These are phyloP conservation scores for Quercus rubra DNA, from an alignment of 306 rosid genomes.

Conservation along the genomic window DNA sequence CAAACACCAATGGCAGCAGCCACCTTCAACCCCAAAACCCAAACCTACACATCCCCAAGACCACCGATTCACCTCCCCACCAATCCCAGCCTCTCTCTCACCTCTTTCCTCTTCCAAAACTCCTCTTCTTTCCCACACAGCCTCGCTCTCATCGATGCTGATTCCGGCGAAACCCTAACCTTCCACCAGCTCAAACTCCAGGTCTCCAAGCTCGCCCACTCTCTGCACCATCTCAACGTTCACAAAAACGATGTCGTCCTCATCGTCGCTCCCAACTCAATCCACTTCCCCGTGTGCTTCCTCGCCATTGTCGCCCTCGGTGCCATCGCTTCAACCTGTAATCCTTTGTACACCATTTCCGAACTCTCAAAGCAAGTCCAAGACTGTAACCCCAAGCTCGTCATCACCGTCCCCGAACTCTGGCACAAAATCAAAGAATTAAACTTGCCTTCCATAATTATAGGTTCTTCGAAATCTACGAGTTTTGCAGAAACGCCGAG, in stretches of 20 bases:
- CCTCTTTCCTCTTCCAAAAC: conserved; percentile 48
- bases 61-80: conserved; percentile 39
- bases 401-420: conserved; percentile 33
- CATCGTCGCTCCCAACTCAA: conserved; percentile 27
- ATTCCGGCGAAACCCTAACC: conserved; percentile 30
- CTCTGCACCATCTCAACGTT: conserved; percentile 20
- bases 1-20: background rate
- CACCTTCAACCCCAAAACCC: background rate
- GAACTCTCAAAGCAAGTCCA: conserved; percentile 34
- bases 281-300: conserved; percentile 13
- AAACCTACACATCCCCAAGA: conserved; percentile 26
- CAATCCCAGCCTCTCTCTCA: conserved; percentile 36
- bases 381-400: conserved; percentile 40
- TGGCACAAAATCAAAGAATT: conserved; percentile 8
- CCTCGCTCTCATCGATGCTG: conserved; percentile 33
- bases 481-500: background rate
- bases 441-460: conserved; percentile 23
- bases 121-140: conserved; percentile 19
- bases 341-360: conserved; percentile 20
- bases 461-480: background rate
- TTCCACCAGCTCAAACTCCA: conserved; percentile 33
- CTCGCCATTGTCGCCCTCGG: conserved; percentile 21
- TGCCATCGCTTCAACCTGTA: conserved; percentile 34
- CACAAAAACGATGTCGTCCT: conserved; percentile 31
- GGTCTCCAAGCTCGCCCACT: conserved; percentile 27